Evolutionary conservation across 2,329 filamentous ascomycete genomes (phyloP).

Genomic region (Zalaria sp.): DNA sequence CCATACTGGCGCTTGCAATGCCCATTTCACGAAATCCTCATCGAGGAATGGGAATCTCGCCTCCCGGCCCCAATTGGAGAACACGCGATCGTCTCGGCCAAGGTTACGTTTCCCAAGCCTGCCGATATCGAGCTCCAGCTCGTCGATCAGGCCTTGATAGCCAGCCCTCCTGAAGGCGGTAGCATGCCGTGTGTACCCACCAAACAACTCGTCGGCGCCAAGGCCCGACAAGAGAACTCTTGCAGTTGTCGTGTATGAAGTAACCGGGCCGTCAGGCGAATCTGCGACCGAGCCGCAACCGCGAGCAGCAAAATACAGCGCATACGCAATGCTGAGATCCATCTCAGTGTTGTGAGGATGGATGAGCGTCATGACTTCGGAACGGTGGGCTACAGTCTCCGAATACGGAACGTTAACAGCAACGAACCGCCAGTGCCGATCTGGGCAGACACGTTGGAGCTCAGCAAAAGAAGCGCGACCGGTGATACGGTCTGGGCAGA

Average conservation of each 20-base stretch:
- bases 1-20: conserved; percentile 58
- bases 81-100: conserved; percentile 81
- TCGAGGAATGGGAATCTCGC: conserved; percentile 85
- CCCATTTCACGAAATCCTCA: conserved; percentile 72
- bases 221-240: conserved; percentile 82
- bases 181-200: conserved; percentile 75
- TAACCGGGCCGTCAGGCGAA: conserved; percentile 9
- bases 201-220: conserved; percentile 92
- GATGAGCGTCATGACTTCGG: conserved; percentile 62
- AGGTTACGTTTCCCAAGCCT: conserved; percentile 88
- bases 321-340: conserved; percentile 88
- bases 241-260: conserved; percentile 51
- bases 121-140: conserved; percentile 72
- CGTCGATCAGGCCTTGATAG: conserved; percentile 58
- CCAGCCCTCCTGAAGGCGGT: conserved; percentile 58
- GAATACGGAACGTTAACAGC: conserved; percentile 71
- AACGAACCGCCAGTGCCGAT: conserved; percentile 69
- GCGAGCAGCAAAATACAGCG: conserved; percentile 87
- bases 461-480: conserved; percentile 71
- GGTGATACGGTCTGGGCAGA: conserved; percentile 81
- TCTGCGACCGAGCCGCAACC: conserved; percentile 39
- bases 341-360: conserved; percentile 94
- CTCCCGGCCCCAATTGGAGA: conserved; percentile 80
- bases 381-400: conserved; percentile 56
- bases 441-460: conserved; percentile 53